Base-by-base conservation (phyloP, 179 eudicot genomes). In the Patellifolia procumbens region DNA sequence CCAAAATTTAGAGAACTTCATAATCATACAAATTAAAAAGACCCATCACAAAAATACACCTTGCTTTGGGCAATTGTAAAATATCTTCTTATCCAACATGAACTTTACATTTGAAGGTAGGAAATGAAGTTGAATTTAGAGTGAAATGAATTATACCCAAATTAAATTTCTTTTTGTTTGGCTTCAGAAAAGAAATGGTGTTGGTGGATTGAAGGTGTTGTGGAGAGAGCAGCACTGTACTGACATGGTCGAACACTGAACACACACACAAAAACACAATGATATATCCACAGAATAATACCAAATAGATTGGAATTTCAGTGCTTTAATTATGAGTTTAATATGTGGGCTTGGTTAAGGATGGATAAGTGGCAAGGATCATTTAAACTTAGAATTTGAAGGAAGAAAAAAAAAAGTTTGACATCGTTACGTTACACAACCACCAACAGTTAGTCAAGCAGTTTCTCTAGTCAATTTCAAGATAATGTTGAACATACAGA, bases 11-110 rank as follows among this genome's bases (percentile, higher is more conserved):
- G n/a, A 58, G 24, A 16, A n/a, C 39, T 8, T 22, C 39, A 16
- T 12, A 48, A 7, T 48, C 15, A 45, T 39, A 7, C 10, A 62
- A 31, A 29, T 29, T 48, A 4, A 9, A 1, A 2, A 35, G 22
- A 67, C 70, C 43, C 31, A 3, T 10, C 24, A 48, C 46, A 62
- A 4, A 19, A 24, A 59, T n/a, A n/a, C 0, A 90, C 95, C 92
- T 90, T 90, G 63, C 87, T 90, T 32, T 87, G 91, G 66, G 81
- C 62, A 76, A 89, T 75, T 45, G 86, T 82, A 58, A 78, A 31
- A 90, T 29, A 51, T 85, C 90, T 56, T 83, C 81, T 32, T 83
- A 70, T 53, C 82, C 80, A 53, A 82, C 35, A 22, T 49, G 72
- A 53, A 80, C 68, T 0, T 61, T 49, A 78, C 88, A 87, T 43